Percentiles rank a stretch among this genome's conserved stretches.
These are phyloP conservation scores for Talaromyces atroroseus DNA, from an alignment of 2,329 filamentous ascomycete genomes.

Conservation along the genomic window DNA sequence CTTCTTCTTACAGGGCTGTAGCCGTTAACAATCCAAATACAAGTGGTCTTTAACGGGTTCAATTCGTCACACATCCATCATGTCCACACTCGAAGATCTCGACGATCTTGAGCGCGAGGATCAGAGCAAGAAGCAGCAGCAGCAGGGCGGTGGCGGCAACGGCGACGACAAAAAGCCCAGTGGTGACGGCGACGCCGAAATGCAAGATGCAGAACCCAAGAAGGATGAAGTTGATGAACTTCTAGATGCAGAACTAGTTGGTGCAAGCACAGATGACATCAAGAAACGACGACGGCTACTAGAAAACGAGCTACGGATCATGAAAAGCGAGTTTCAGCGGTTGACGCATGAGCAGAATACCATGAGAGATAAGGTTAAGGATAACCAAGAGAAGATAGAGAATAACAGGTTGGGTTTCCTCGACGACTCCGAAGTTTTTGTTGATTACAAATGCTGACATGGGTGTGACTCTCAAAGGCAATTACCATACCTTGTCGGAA, in stretches of 20 bases:
- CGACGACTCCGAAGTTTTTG: neutral
- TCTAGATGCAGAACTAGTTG: slow-evolving; percentile 88
- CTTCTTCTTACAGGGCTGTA: neutral
- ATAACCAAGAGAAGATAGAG: slow-evolving; percentile 97
- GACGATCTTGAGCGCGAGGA: slow-evolving; percentile 81
- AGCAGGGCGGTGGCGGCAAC: slow-evolving; percentile 46
- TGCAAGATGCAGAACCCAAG: slow-evolving; percentile 73
- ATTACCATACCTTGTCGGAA: slow-evolving; percentile 95
- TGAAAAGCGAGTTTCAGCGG: slow-evolving; percentile 94
- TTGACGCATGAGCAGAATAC: slow-evolving; percentile 90
- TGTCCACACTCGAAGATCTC: slow-evolving; percentile 90
- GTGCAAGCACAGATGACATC: slow-evolving; percentile 90
- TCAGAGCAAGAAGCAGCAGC: slow-evolving; percentile 59
- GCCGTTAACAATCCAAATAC: neutral
- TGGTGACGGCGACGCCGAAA: slow-evolving; percentile 72
- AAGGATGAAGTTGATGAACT: slow-evolving; percentile 69
- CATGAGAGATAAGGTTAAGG: slow-evolving; percentile 99
- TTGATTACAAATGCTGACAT: slow-evolving; percentile 8
- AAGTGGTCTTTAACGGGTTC: neutral
- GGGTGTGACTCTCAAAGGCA: slow-evolving; percentile 54
- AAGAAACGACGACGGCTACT: slow-evolving; percentile 82
- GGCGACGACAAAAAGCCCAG: slow-evolving; percentile 44
- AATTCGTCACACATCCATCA: slow-evolving; percentile 39
- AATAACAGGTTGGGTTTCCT: slow-evolving; percentile 78
- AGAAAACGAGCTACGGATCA: slow-evolving; percentile 96